Percentiles rank a stretch among this genome's conserved stretches.
phyloP scores from a whole-genome alignment of 768 basidiomycete species.

The Asterophora lycoperdoides region DNA sequence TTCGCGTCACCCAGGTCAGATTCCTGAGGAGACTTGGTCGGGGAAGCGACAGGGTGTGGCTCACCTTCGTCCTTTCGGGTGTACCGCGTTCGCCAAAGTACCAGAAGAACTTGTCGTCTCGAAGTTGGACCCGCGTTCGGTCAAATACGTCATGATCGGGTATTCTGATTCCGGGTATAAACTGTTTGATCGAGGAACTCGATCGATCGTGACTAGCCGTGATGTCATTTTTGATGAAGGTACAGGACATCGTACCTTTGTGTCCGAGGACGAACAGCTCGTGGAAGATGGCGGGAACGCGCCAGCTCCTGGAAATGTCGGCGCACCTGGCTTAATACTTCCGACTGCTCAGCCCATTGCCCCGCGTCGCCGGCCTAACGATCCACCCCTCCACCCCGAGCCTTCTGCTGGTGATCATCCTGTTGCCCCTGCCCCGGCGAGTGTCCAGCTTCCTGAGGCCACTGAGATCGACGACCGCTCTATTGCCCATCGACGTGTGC shows the following conservation, averaged over 20 bases:
- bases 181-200: constrained; percentile 14
- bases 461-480: neutral
- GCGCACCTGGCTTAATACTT: neutral
- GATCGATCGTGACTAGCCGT: too few relatives aligned
- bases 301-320: neutral
- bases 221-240: too few relatives aligned
- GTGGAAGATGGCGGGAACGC: too few relatives aligned
- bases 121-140: constrained; percentile 7
- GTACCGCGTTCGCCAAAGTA: constrained; percentile 24
- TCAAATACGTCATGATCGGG: too few relatives aligned
- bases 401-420: neutral
- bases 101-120: constrained; percentile 20
- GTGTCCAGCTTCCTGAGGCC: too few relatives aligned
- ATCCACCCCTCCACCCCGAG: neutral
- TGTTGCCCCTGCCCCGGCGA: too few relatives aligned
- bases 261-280: too few relatives aligned
- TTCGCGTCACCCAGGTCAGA: too few relatives aligned
- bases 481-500: neutral
- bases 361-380: neutral
- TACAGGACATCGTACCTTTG: constrained; percentile 3
- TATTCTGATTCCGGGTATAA: neutral
- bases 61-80: constrained; percentile 26
- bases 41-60: constrained; percentile 18
- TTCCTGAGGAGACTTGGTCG: too few relatives aligned
- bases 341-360: neutral